Conservation (phyloP, 495 filamentous ascomycete genomes). For the Aspergillus campestris region DNA sequence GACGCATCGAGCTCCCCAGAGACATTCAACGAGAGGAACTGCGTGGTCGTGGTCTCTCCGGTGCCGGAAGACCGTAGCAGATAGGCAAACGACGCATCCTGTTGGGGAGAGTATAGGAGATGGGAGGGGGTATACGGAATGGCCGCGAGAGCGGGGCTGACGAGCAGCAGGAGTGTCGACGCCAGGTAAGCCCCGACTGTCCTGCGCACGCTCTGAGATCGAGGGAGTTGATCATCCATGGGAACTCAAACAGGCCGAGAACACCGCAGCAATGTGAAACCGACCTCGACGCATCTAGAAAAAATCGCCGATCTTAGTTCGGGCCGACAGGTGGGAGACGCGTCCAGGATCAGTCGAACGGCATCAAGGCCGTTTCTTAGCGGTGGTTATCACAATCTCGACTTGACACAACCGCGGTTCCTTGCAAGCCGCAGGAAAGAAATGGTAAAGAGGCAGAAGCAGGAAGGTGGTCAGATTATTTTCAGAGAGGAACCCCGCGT, state of each 20-base stretch:
- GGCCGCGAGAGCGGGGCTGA: slow-evolving; percentile 19
- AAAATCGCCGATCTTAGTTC: slow-evolving; percentile 9
- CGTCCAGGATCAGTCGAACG: slow-evolving; percentile 1
- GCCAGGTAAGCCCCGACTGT: slow-evolving; percentile 11
- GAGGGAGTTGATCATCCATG: slow-evolving; percentile 14
- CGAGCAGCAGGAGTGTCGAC: slow-evolving; percentile 13
- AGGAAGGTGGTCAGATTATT: too few relatives aligned
- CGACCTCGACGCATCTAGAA: slow-evolving; percentile 10
- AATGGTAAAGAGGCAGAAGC: too few relatives aligned
- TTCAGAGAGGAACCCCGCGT: background rate
- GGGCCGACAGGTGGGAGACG: background rate
- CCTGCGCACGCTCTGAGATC: slow-evolving; percentile 9
- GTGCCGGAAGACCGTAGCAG: slow-evolving; percentile 47
- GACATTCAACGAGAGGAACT: slow-evolving; percentile 57
- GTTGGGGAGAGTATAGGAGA: slow-evolving; percentile 47
- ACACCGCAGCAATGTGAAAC: slow-evolving; percentile 5
- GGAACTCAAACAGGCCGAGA: slow-evolving; percentile 3
- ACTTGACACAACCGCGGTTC: too few relatives aligned
- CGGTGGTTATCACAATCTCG: too few relatives aligned
- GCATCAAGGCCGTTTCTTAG: too few relatives aligned
- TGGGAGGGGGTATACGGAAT: slow-evolving; percentile 71
- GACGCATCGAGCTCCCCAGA: slow-evolving; percentile 44
- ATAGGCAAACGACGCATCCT: slow-evolving; percentile 46
- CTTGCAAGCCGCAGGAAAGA: too few relatives aligned
- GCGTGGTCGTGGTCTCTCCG: slow-evolving; percentile 24